Percentiles rank a stretch among this genome's conserved stretches.
These are phyloP conservation scores for Niebla homalea DNA, from an alignment of 495 filamentous ascomycete species.

Conservation along the genomic window DNA sequence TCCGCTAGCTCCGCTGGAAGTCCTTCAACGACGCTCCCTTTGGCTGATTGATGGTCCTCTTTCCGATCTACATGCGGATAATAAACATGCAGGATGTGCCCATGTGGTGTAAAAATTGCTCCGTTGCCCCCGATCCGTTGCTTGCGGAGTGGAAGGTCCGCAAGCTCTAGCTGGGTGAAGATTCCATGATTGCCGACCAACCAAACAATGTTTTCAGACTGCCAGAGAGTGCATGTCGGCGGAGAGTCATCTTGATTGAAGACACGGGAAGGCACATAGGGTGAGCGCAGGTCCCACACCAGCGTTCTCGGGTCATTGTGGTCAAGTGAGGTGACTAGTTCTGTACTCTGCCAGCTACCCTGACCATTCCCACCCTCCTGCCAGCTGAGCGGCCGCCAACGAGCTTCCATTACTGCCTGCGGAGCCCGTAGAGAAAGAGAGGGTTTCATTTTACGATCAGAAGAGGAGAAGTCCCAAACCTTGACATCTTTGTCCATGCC, in stretches of 20 bases:
- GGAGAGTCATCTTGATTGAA: slow-evolving; percentile 59
- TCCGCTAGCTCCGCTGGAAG: no score
- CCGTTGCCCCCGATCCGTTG: slow-evolving; percentile 29
- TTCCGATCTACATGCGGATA: no score
- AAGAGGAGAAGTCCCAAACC: slow-evolving; percentile 82
- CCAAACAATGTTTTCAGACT: slow-evolving; percentile 81
- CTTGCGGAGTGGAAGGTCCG: slow-evolving; percentile 33
- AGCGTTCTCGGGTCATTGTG: slow-evolving; percentile 58
- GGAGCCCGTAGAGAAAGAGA: slow-evolving; percentile 45
- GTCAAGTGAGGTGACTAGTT: slow-evolving; percentile 56
- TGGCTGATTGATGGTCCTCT: no score
- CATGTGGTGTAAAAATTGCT: slow-evolving; percentile 46
- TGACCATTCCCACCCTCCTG: slow-evolving; percentile 50
- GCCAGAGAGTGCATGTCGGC: slow-evolving; percentile 76
- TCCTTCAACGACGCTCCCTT: no score
- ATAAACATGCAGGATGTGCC: slow-evolving; percentile 8
- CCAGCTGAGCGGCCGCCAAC: slow-evolving; percentile 78
- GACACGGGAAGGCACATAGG: slow-evolving; percentile 75
- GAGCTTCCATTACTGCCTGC: slow-evolving; percentile 57
- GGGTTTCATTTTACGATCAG: slow-evolving; percentile 69
- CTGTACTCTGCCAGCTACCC: slow-evolving; percentile 52
- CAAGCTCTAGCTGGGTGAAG: slow-evolving; percentile 78
- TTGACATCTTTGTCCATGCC: slow-evolving; percentile 72
- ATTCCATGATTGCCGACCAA: slow-evolving; percentile 70
- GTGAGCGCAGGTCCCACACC: slow-evolving; percentile 84